phyloP scores from a whole-genome alignment of 1,284 basidiomycete species.

The Ustilago bromivora region DNA sequence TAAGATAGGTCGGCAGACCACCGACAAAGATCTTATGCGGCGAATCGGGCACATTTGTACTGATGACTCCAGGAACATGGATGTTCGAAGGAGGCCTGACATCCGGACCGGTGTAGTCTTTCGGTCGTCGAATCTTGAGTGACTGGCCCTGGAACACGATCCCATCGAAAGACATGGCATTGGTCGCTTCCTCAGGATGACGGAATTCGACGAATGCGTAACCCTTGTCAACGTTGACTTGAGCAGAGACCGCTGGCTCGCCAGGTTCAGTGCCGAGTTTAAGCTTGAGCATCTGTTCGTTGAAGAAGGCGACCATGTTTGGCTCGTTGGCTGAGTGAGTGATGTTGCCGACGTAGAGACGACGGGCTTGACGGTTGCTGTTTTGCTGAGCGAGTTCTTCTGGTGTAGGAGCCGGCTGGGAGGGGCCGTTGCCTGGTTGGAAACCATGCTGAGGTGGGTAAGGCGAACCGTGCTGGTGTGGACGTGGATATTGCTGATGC shows the following conservation, averaged over 20 bases:
- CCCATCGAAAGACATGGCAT: conserved; percentile 95
- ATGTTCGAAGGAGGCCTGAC: conserved; percentile 76
- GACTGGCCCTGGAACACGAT: conserved; percentile 92
- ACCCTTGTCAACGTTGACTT: conserved; percentile 97
- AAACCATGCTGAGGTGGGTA: conserved; percentile 13
- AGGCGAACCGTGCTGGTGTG: conserved; percentile 11
- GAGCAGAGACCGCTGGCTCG: conserved; percentile 89
- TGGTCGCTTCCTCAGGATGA: conserved; percentile 92
- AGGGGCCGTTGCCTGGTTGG: conserved; percentile 17
- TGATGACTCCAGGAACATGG: conserved; percentile 89
- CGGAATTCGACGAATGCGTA: conserved; percentile 95
- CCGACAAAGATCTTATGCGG: conserved; percentile 98
- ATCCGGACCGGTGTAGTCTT: conserved; percentile 85
- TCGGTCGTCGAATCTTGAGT: conserved; percentile 94
- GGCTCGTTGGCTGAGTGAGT: conserved; percentile 90
- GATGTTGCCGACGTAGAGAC: conserved; percentile 95
- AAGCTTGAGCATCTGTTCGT: conserved; percentile 87
- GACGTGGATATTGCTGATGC: conserved; percentile 19
- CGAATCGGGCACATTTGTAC: conserved; percentile 95
- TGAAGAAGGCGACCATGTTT: conserved; percentile 91
- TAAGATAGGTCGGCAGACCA: conserved; percentile 91
- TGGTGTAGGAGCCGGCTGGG: conserved; percentile 16
- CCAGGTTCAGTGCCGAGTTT: conserved; percentile 73
- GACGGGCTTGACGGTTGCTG: conserved; percentile 81
- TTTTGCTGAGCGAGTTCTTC: conserved; percentile 34